Base-by-base conservation (phyloP, 192 early-diverging fungal genomes). In the Endogone sp. region DNA sequence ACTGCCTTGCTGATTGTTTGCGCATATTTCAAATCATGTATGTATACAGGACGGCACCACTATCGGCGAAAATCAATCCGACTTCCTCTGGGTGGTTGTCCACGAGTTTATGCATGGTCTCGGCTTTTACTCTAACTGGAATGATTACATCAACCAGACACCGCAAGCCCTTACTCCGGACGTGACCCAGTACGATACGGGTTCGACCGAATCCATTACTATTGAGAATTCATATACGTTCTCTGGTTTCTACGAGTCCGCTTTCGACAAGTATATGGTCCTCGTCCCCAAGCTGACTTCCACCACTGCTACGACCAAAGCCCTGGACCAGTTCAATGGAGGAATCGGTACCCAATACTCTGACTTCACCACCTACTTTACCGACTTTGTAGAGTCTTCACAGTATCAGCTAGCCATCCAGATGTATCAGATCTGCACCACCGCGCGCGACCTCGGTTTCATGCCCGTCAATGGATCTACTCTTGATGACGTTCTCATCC, bases 51-150 rank as follows among this genome's bases (percentile, higher is more conserved):
- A 72, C 26, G 66, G 58, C 25, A 20, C 11, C 30, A 9, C 64
- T 10, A 77, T 75, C 21, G 31, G 2, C 16, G 6, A 3, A 11
- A 56, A 66, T 69, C 75, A 82, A 68, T 67, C 60, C 2, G 81
- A 82, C 58, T 72, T 82, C 29, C 62, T 77, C 28, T 70, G 67
- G 25, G 76, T 73, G 1, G 63, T 80, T 20, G 3, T 79, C 20
- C 81, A 82, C 30, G 81, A 82, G 54, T 56, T 77, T 25, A 65
- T 80, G 22, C 81, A 82, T 66, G 81, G 81, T 2, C 71, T 82
- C 27, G 81, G 81, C 58, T 80, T 82, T 55, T 29, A 74, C 3
- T 74, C 55, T 4, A 67, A 69, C 21, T 79, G 77, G 77, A 28
- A 60, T 10, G 59, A 60, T 22, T 60, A 60, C 27, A 26, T 60